Base-by-base conservation (phyloP, 345 rosid genomes). In the Gossypium raimondii region DNA sequence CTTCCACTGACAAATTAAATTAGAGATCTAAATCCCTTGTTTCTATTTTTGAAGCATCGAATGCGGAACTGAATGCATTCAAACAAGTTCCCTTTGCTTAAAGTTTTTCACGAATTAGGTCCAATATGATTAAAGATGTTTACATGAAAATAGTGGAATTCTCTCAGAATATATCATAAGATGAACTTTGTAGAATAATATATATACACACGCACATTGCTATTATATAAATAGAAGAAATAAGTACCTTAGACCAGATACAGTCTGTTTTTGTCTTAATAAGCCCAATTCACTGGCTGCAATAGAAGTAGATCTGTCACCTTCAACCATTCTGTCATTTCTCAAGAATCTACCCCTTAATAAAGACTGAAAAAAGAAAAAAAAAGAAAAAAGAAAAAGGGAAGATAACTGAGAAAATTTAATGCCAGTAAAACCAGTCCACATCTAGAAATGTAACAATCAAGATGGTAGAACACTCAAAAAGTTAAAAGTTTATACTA, bases 341-440 rank as follows among this genome's bases (percentile, higher is more conserved):
- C 97, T 92, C 89, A 94, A 85, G 86, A 94, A 94, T 76, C 98
- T 86, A 45, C 98, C 98, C 84, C 97, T 82, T 43, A 94, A 90
- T 75, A 94, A 84, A 77, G 98, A 91, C 98, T 94, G 86, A 78
- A 60, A 78, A 73, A 56, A 64, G 65, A 77, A 70, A 70, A 45
- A 22, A 22, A 22, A 45, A 22, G 1, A 22, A 22, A 22, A 25
- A 16, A 34, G 45, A 60, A 3, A 34, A 60, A 24, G 24, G 48
- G 61, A 57, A 57, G 25, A 57, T 25, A 29, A 29, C 22, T 29
- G 29, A 20, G 27, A 69, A 16, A 50, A 29, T 27, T 29, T 20
- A 70, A 10, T 29, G 25, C 17, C 25, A 52, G 27, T 17, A 70
- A 70, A 29, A 53, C n/a, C 47, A 34, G 24, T 17, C 48, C 48